Base-by-base conservation (phyloP, 2,329 filamentous ascomycete species). In the Cladosporium sp. region DNA sequence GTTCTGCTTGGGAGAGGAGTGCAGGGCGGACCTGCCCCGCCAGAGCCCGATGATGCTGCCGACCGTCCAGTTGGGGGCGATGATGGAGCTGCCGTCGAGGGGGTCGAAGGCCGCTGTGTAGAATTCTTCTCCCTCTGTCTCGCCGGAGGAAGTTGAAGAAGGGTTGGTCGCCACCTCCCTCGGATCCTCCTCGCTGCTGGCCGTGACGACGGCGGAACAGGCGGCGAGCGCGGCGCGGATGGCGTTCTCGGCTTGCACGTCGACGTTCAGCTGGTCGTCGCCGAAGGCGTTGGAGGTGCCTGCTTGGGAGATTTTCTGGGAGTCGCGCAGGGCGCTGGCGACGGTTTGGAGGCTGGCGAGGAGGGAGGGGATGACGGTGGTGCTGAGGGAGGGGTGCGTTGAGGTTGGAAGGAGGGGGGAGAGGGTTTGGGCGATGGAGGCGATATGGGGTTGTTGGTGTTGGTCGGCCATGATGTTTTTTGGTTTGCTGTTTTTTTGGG, bases 101-200 rank as follows among this genome's bases (percentile, higher is more conserved):
- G 82, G 82, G 57, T 85, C 82, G 57, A 84, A 85, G 0, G 80
- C 80, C 7, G 83, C 65, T 0, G 80, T 77, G 64, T 84, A 84
- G 22, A 67, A 60, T 57, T 82, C 76, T 4, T 58, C 47, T n/a
- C n/a, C n/a, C n/a, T n/a, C n/a, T n/a, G n/a, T n/a, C n/a, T n/a
- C n/a, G n/a, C n/a, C n/a, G n/a, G n/a, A n/a, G n/a, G n/a, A n/a
- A n/a, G n/a, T n/a, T n/a, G n/a, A n/a, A 1, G 56, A 34, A 34
- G 58, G 43, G 51, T 61, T 54, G 34, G 37, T 41, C 4, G 45
- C 24, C 24, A 48, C 37, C 24, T 48, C 45, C 41, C 41, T 48
- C 0, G 80, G 80, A 45, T 83, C 80, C 60, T 84, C 81, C 61
- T 84, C 81, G 62, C 80, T 81, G 65, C 76, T 80, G 1, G 78